A percentile compares a stretch with the other conserved stretches of the same genome.
phyloP scores from a whole-genome alignment of 1,284 basidiomycete genomes.

The Ganoderma meredithae region DNA sequence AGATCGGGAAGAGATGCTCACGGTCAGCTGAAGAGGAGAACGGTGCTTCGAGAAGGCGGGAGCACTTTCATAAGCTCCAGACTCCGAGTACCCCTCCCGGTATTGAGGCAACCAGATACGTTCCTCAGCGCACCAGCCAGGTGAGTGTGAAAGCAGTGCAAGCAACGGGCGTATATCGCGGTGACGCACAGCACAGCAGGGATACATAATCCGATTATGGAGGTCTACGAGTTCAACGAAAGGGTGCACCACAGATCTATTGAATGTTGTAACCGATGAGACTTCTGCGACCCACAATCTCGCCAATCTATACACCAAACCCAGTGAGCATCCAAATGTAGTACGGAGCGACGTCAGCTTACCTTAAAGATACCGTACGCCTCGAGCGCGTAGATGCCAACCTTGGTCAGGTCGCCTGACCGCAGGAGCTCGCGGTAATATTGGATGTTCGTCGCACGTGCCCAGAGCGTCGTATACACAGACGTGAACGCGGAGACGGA shows the following conservation, averaged over 20 bases:
- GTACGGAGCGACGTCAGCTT: constrained; percentile 14
- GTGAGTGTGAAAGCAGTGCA: background rate
- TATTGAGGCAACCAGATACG: background rate
- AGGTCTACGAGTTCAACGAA: constrained; percentile 25
- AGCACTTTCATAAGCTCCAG: background rate
- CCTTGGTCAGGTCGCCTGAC: constrained; percentile 81
- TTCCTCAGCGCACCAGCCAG: background rate
- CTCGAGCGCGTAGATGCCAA: constrained; percentile 89
- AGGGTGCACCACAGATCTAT: constrained; percentile 47
- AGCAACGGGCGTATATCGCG: background rate
- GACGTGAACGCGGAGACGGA: constrained; percentile 67
- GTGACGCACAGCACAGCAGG: background rate
- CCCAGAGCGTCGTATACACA: constrained; percentile 81
- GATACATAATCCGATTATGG: constrained; percentile 25
- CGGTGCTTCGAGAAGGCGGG: background rate
- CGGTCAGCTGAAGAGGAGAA: no score
- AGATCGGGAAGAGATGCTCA: background rate
- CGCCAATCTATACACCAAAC: constrained; percentile 70
- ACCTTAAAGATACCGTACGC: constrained; percentile 90
- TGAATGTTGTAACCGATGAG: constrained; percentile 85
- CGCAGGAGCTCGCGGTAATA: constrained; percentile 78
- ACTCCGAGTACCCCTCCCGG: background rate
- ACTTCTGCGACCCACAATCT: constrained; percentile 88
- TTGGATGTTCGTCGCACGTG: constrained; percentile 65
- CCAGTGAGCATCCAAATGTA: background rate